Evolutionary conservation across 2,329 filamentous ascomycete genomes (phyloP).

Genomic region (Apiospora sp.): DNA sequence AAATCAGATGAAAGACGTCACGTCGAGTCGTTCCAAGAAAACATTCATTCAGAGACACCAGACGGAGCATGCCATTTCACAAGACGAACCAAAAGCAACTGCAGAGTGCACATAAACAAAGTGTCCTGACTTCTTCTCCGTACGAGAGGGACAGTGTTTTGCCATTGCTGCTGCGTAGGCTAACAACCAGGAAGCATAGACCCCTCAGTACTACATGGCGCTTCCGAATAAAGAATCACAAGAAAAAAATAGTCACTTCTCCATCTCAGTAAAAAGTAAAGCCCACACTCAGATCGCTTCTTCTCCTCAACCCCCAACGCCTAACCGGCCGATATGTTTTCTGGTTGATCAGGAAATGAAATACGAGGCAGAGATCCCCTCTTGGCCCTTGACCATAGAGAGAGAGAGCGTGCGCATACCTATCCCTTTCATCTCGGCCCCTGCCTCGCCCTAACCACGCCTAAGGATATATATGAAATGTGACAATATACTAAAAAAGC

Average conservation of each 20-base stretch:
- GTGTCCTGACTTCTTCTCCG: background rate
- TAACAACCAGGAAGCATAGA: background rate
- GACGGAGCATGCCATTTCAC: background rate
- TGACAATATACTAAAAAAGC: conserved; percentile 1
- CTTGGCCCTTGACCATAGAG: background rate
- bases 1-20: too few species aligned
- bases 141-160: background rate
- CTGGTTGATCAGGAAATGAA: background rate
- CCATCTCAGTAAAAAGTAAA: background rate
- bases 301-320: background rate
- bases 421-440: background rate
- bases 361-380: background rate
- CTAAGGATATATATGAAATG: conserved; percentile 3
- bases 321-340: conserved; percentile 1
- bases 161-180: background rate
- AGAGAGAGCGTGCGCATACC: background rate
- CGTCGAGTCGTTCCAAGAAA: background rate
- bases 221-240: background rate
- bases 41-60: too few species aligned
- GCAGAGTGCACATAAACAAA: background rate
- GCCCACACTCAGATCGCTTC: background rate
- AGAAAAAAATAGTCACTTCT: background rate
- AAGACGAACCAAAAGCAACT: background rate
- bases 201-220: background rate
- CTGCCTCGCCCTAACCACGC: background rate